Percentiles rank a stretch among this genome's conserved stretches.
These are phyloP conservation scores for Coffea eugenioides DNA, from an alignment of 257 asterid species.

Conservation along the genomic window DNA sequence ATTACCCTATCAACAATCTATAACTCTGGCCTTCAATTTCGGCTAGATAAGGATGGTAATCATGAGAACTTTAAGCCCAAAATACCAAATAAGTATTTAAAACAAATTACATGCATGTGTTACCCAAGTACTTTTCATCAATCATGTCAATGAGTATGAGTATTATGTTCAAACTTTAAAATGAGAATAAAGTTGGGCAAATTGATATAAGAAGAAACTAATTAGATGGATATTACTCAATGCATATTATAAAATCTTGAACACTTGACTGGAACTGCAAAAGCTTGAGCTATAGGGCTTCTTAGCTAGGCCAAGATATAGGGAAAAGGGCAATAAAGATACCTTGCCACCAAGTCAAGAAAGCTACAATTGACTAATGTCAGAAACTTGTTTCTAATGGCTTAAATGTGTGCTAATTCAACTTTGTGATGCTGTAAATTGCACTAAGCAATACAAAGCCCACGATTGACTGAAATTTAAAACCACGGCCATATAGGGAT, in stretches of 20 bases:
- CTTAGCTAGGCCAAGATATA: conserved; percentile 69
- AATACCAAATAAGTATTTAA: not conserved
- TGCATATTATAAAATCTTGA: conserved; percentile 93
- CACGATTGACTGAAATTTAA: conserved; percentile 96
- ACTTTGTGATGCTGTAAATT: conserved; percentile 82
- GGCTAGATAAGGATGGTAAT: not conserved
- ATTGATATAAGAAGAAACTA: conserved; percentile 12
- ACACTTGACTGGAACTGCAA: conserved; percentile 83
- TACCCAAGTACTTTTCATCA: not conserved
- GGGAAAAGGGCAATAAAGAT: conserved; percentile 82
- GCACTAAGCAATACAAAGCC: conserved; percentile 97
- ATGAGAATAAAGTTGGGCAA: not conserved
- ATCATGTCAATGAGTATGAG: not conserved
- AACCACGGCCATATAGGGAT: conserved; percentile 89
- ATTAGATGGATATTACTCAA: conserved; percentile 64
- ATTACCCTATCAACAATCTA: not conserved
- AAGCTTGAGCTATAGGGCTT: conserved; percentile 86
- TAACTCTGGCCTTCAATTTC: not conserved
- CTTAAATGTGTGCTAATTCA: conserved; percentile 87
- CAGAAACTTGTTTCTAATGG: conserved; percentile 90
- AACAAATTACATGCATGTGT: not conserved
- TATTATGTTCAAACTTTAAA: not conserved
- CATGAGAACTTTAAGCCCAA: not conserved
- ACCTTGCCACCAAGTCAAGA: conserved; percentile 99
- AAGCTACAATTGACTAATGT: conserved; percentile 97